Percentiles rank a stretch among this genome's conserved stretches.
Conservation (phyloP, 1,284 basidiomycete genomes). For the Apiotrichum sp. region DNA sequence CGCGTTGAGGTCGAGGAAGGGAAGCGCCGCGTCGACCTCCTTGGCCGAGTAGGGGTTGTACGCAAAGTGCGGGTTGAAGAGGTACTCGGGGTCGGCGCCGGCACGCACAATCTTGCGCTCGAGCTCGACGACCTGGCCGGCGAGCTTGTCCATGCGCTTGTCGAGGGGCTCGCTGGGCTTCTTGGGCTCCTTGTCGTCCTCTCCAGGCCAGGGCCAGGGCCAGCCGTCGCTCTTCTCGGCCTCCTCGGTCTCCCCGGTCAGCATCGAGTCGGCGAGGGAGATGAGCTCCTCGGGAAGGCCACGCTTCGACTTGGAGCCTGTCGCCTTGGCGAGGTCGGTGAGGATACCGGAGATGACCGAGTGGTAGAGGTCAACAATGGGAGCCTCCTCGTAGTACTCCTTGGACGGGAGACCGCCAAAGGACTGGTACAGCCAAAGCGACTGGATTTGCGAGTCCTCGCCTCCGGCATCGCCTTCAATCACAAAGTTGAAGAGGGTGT, state of each 20-base stretch:
- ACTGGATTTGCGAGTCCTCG: constrained; percentile 79
- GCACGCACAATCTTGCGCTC: constrained; percentile 75
- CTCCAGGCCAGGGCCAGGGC: constrained; percentile 70
- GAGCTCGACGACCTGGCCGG: constrained; percentile 68
- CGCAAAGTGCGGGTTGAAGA: constrained; percentile 67
- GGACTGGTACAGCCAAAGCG: constrained; percentile 78
- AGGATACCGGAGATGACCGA: constrained; percentile 65
- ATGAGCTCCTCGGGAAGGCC: constrained; percentile 15
- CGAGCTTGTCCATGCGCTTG: constrained; percentile 57
- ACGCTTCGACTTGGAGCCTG: constrained; percentile 3
- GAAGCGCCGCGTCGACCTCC: constrained; percentile 64
- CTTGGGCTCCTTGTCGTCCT: constrained; percentile 28
- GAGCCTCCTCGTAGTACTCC: constrained; percentile 85
- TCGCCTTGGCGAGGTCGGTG: constrained; percentile 50
- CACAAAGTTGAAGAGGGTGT: constrained; percentile 66
- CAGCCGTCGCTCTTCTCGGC: constrained; percentile 45
- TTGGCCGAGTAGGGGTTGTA: constrained; percentile 77
- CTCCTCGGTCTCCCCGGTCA: neutral
- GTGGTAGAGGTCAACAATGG: constrained; percentile 64
- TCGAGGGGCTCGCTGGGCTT: constrained; percentile 25
- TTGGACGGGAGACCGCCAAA: constrained; percentile 82
- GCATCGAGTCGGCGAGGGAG: neutral
- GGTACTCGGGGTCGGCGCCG: constrained; percentile 66
- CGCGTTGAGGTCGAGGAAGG: constrained; percentile 70
- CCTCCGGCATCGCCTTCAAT: constrained; percentile 81